A percentile compares a stretch with the other conserved stretches of the same genome.
Conservation (phyloP, 2,329 filamentous ascomycete genomes). For the Aspergillus tamarii region DNA sequence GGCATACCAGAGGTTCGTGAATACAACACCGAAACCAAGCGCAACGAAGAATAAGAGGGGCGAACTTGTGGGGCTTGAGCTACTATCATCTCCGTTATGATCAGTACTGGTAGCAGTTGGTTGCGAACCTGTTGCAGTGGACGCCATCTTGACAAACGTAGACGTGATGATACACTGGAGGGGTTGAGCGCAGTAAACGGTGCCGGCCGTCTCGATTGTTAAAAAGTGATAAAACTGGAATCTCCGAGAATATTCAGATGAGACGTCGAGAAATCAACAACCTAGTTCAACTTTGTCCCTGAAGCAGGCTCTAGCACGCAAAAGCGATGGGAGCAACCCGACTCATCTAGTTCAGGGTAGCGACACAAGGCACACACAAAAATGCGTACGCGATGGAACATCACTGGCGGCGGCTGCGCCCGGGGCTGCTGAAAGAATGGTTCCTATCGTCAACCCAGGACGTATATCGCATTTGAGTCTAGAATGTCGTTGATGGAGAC, state of each 20-base stretch:
- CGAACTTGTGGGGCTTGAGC: constrained; percentile 64
- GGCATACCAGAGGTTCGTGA: constrained; percentile 94
- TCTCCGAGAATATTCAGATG: neutral
- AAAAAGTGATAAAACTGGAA: neutral
- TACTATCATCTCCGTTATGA: constrained; percentile 34
- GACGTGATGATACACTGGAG: neutral
- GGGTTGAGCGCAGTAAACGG: neutral
- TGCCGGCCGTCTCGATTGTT: neutral
- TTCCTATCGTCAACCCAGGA: neutral
- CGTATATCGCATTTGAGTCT: neutral
- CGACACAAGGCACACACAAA: constrained; percentile 9
- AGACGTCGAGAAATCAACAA: neutral
- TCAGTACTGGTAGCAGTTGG: constrained; percentile 32
- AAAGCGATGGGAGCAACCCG: neutral
- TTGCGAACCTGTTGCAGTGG: constrained; percentile 31
- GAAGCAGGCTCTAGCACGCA: neutral
- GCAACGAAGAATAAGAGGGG: constrained; percentile 91
- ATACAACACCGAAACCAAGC: constrained; percentile 94
- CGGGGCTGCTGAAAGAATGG: neutral
- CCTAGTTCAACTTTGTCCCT: neutral
- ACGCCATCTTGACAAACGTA: constrained; percentile 28
- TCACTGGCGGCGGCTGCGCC: constrained; percentile 7
- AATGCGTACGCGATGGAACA: constrained; percentile 4
- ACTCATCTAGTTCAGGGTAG: constrained; percentile 3
- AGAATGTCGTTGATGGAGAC: constrained; percentile 1